Evolutionary conservation across 345 rosid genomes (phyloP).

Genomic region (Pelargonium nanum): DNA sequence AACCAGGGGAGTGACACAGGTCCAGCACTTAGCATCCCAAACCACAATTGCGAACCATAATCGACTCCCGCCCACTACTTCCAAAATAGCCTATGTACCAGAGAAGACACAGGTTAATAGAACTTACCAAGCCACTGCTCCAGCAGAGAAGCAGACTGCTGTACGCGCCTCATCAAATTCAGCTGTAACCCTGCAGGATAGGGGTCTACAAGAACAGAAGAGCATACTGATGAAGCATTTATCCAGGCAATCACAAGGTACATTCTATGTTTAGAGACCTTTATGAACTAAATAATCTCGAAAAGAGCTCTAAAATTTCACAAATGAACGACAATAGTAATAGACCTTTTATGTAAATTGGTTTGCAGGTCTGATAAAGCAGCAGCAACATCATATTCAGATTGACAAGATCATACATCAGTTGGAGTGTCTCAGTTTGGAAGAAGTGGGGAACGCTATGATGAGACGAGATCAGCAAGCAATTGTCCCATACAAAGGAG

Average conservation of each 20-base stretch:
- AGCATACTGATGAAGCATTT: constrained; percentile 7
- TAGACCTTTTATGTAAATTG: constrained; percentile 10
- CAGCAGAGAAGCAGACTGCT: no score
- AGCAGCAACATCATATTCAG: constrained; percentile 15
- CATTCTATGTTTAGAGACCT: no score
- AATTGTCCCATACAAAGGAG: constrained; percentile 49
- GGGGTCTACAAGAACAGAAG: background rate
- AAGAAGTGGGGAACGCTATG: constrained; percentile 19
- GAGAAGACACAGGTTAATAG: constrained; percentile 11
- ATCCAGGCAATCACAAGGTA: background rate
- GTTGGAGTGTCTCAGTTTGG: constrained; percentile 36
- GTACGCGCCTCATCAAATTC: no score
- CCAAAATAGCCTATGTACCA: constrained; percentile 18
- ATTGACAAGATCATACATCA: constrained; percentile 37
- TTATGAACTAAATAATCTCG: no score
- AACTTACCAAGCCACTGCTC: constrained; percentile 11
- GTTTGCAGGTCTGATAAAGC: constrained; percentile 27
- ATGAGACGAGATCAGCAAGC: constrained; percentile 36
- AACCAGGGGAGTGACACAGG: constrained; percentile 6
- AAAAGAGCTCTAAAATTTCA: background rate
- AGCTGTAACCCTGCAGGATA: no score
- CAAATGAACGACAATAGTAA: background rate
- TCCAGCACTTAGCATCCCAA: constrained; percentile 12
- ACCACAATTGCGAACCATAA: constrained; percentile 10
- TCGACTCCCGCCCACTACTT: constrained; percentile 23